A percentile compares a stretch with the other conserved stretches of the same genome.
These are phyloP conservation scores for Triadica sebifera DNA, from an alignment of 345 rosid species.

Conservation along the genomic window DNA sequence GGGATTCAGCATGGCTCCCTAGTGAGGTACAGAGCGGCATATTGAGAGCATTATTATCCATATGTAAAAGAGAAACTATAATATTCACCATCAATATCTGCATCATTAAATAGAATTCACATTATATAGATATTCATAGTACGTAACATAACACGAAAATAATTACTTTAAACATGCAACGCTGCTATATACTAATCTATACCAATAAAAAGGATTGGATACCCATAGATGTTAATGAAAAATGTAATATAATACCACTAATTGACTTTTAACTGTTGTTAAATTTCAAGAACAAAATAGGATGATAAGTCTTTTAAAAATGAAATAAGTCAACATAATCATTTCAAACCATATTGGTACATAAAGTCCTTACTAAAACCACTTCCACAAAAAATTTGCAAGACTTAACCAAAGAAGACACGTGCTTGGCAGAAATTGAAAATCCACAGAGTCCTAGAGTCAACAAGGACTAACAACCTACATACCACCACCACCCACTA, in stretches of 20 bases:
- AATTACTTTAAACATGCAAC: background rate
- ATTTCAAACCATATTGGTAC: background rate
- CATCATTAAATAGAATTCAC: conserved; percentile 35
- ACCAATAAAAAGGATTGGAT: background rate
- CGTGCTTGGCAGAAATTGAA: background rate
- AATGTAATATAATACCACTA: background rate
- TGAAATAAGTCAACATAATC: background rate
- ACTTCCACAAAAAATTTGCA: conserved; percentile 10
- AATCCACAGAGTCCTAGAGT: background rate
- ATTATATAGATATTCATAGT: conserved; percentile 24
- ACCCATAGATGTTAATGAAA: background rate
- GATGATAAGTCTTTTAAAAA: background rate
- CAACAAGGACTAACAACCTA: conserved; percentile 12
- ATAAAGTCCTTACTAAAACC: background rate
- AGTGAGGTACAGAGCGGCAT: conserved; percentile 52
- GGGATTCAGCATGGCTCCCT: conserved; percentile 45
- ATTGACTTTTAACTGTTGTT: background rate
- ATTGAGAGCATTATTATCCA: conserved; percentile 74
- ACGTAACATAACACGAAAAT: background rate
- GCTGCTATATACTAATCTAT: background rate
- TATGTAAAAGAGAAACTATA: conserved; percentile 76
- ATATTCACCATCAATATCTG: conserved; percentile 94
- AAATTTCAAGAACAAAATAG: background rate
- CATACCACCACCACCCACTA: background rate
- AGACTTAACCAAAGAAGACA: background rate